Conservation (phyloP, 139 green algal genomes). For the Monoraphidium neglectum region DNA sequence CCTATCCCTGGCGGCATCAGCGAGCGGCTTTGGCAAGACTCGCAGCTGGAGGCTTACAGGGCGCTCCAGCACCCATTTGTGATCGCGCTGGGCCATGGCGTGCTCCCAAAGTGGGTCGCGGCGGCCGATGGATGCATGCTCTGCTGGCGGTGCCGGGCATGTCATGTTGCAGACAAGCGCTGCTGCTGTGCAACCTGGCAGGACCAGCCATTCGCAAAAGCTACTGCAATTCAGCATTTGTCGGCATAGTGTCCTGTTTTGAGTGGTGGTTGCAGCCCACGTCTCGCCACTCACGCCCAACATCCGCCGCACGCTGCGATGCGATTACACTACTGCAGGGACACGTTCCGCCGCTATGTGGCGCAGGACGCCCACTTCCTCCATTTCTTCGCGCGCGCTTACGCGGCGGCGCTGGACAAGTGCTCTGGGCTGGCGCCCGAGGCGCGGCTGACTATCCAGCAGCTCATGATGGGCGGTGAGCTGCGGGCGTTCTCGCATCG, state of each 20-base stretch:
- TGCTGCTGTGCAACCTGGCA: conserved; percentile 18
- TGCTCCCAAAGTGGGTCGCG: conserved; percentile 45
- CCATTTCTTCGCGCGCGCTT: conserved; percentile 60
- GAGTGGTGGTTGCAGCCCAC: too few species aligned
- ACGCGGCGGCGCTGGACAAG: conserved; percentile 50
- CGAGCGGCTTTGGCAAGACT: conserved; percentile 48
- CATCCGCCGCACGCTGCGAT: too few species aligned
- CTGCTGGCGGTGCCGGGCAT: neutral
- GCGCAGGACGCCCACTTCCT: conserved; percentile 69
- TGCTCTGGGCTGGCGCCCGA: neutral
- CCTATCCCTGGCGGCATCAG: conserved; percentile 32
- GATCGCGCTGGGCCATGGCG: conserved; percentile 40
- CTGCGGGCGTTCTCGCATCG: too few species aligned
- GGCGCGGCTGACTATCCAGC: conserved; percentile 28
- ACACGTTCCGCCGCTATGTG: conserved; percentile 48
- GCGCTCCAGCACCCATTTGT: conserved; percentile 67
- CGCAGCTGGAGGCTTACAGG: conserved; percentile 7
- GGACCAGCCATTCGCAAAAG: too few species aligned
- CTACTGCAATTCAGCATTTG: too few species aligned
- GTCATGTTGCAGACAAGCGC: neutral
- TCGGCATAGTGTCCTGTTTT: too few species aligned
- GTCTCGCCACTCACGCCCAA: too few species aligned
- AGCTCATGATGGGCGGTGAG: conserved; percentile 6
- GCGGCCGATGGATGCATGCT: neutral
- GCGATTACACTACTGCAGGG: too few species aligned